Evolutionary conservation across 2,329 filamentous ascomycete species (phyloP).

Genomic region (Colletotrichum shisoi): DNA sequence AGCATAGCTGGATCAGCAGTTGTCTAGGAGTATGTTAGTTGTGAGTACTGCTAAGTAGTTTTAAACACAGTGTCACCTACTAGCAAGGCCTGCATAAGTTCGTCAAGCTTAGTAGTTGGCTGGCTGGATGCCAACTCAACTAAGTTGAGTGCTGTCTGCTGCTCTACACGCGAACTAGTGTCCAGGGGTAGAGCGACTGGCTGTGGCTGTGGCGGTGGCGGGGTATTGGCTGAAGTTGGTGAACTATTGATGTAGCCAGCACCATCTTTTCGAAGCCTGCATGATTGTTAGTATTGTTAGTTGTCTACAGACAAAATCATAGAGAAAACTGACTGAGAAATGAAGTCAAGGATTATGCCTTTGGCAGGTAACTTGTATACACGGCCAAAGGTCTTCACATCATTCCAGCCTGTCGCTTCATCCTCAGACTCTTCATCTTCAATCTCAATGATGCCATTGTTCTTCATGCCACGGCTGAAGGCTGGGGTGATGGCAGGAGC

Average conservation of each 20-base stretch:
- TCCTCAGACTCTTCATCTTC: slow-evolving; percentile 68
- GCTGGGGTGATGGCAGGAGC: slow-evolving; percentile 60
- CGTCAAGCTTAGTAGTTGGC: slow-evolving; percentile 57
- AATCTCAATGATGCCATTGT: slow-evolving; percentile 77
- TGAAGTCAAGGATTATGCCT: slow-evolving; percentile 76
- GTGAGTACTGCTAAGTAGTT: slow-evolving; percentile 8
- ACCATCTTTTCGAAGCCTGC: slow-evolving; percentile 50
- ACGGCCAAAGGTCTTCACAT: slow-evolving; percentile 68
- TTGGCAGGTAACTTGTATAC: slow-evolving; percentile 69
- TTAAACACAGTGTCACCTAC: slow-evolving; percentile 56
- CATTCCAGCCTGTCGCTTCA: slow-evolving; percentile 64
- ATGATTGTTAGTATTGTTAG: slow-evolving; percentile 33
- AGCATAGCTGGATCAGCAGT: slow-evolving; percentile 57
- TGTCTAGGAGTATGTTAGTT: slow-evolving; percentile 48
- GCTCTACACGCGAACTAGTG: slow-evolving; percentile 63
- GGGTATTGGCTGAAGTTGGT: slow-evolving; percentile 37
- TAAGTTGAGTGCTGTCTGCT: slow-evolving; percentile 72
- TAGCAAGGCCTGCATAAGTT: slow-evolving; percentile 67
- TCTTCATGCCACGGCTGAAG: slow-evolving; percentile 70
- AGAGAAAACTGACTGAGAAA: slow-evolving; percentile 62
- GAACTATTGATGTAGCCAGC: slow-evolving; percentile 49
- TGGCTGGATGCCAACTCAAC: slow-evolving; percentile 62
- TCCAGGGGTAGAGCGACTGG: slow-evolving; percentile 47
- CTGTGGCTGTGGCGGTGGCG: slow-evolving; percentile 40
- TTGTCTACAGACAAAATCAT: background rate